These are phyloP conservation scores for Solanum corneliomulleri DNA, from an alignment of 257 asterid genomes.

Conservation along the genomic window DNA sequence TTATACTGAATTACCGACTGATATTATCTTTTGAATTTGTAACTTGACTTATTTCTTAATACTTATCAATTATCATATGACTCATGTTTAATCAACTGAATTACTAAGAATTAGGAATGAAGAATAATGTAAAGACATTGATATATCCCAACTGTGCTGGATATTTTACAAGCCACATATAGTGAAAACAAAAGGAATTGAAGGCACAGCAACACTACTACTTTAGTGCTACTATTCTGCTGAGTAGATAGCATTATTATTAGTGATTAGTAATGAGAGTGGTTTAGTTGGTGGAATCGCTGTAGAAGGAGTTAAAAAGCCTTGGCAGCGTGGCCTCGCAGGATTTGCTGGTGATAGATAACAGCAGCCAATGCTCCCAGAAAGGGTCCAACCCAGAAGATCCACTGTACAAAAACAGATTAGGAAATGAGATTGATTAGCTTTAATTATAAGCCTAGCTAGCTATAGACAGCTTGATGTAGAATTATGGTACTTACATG, in stretches of 20 bases:
- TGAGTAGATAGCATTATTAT: background rate
- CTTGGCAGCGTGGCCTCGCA: constrained; percentile 3
- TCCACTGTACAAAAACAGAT: background rate
- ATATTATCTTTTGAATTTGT: background rate
- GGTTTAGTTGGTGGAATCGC: background rate
- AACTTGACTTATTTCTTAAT: background rate
- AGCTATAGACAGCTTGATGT: background rate
- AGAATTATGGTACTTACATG: background rate
- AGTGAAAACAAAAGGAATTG: background rate
- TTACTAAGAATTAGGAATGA: background rate
- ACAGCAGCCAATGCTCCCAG: constrained; percentile 8
- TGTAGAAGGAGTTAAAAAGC: background rate
- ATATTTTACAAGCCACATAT: background rate
- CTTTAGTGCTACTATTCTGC: background rate
- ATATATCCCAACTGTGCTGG: background rate
- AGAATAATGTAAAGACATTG: background rate
- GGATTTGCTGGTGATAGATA: background rate
- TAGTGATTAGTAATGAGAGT: background rate
- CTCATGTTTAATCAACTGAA: background rate
- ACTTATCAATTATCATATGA: background rate
- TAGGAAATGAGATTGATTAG: background rate
- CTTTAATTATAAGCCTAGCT: background rate
- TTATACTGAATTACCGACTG: background rate
- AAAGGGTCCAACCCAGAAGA: constrained; percentile 15
- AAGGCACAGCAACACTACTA: background rate